These are phyloP conservation scores for Acanthamoeba lenticulata DNA, from an alignment of 208 protist species.

Conservation along the genomic window DNA sequence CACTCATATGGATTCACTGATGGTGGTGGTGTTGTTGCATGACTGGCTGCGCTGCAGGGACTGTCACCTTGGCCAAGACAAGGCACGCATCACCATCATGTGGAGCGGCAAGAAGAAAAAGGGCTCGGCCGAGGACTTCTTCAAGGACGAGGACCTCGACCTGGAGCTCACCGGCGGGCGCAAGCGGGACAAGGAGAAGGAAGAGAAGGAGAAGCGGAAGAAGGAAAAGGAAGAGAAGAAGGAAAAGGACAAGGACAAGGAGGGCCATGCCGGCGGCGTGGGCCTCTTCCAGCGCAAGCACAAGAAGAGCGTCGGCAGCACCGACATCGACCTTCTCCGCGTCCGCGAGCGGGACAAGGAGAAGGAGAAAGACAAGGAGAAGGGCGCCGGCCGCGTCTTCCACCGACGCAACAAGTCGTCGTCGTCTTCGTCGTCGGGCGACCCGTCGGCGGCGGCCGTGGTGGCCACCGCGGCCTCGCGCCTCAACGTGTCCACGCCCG, in stretches of 20 bases:
- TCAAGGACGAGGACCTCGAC: slow-evolving; percentile 41
- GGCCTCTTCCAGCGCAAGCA: slow-evolving; percentile 35
- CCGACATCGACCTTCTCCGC: background rate
- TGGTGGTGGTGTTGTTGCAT: background rate
- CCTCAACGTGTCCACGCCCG: background rate
- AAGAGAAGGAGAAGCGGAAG: slow-evolving; percentile 33
- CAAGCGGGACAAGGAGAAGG: background rate
- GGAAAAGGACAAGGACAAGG: background rate
- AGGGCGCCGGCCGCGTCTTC: background rate
- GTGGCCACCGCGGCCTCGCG: slow-evolving; percentile 27
- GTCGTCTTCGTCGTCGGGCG: background rate
- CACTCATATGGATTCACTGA: too few relatives aligned
- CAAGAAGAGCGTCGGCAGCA: slow-evolving; percentile 12
- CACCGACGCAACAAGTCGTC: slow-evolving; percentile 25
- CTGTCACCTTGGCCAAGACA: too few relatives aligned
- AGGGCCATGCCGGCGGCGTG: background rate
- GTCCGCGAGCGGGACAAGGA: background rate
- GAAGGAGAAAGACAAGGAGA: slow-evolving; percentile 3
- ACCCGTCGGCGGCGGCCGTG: background rate
- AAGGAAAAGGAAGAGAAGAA: slow-evolving; percentile 9
- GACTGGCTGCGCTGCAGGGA: background rate
- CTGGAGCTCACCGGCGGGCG: background rate
- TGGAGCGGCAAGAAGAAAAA: slow-evolving; percentile 47
- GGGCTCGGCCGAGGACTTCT: slow-evolving; percentile 14
- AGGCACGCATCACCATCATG: background rate